Evolutionary conservation across 805 yeast species (phyloP).

Genomic region (Spathaspora passalidarum): DNA sequence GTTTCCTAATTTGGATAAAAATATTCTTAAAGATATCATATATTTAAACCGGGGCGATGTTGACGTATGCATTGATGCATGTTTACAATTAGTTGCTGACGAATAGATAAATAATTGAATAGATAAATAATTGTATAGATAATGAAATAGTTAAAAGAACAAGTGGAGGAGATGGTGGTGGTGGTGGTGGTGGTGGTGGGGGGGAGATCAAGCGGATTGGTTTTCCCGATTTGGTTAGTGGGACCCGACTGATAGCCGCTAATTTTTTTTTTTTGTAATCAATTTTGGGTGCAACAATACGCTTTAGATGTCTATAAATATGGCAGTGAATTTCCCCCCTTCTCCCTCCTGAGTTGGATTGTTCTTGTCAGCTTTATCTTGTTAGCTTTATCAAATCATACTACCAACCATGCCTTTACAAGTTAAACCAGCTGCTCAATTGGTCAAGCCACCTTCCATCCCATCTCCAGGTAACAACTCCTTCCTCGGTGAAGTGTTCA

Average conservation of each 20-base stretch:
- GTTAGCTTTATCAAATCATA: background rate
- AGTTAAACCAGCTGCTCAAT: constrained; percentile 52
- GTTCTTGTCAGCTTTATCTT: background rate
- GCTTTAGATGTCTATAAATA: background rate
- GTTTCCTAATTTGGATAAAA: constrained; percentile 73
- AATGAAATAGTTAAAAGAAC: too few relatives aligned
- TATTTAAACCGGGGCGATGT: constrained; percentile 61
- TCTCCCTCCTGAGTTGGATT: background rate
- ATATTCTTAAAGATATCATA: constrained; percentile 67
- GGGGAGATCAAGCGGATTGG: too few relatives aligned
- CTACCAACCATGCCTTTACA: constrained; percentile 33
- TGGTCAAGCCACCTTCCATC: constrained; percentile 55
- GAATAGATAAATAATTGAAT: too few relatives aligned
- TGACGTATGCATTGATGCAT: constrained; percentile 72
- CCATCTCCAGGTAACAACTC: constrained; percentile 68
- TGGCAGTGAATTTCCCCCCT: background rate
- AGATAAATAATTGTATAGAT: background rate
- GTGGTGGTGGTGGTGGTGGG: too few relatives aligned
- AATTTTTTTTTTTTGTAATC: background rate
- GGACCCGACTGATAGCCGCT: background rate
- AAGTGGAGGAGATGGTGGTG: too few relatives aligned
- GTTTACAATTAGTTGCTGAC: constrained; percentile 30
- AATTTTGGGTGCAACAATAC: background rate
- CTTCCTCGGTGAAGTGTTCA: constrained; percentile 63
- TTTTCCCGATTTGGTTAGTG: background rate